Base-by-base conservation (phyloP, 257 asterid genomes). In the Solanum arcanum region DNA sequence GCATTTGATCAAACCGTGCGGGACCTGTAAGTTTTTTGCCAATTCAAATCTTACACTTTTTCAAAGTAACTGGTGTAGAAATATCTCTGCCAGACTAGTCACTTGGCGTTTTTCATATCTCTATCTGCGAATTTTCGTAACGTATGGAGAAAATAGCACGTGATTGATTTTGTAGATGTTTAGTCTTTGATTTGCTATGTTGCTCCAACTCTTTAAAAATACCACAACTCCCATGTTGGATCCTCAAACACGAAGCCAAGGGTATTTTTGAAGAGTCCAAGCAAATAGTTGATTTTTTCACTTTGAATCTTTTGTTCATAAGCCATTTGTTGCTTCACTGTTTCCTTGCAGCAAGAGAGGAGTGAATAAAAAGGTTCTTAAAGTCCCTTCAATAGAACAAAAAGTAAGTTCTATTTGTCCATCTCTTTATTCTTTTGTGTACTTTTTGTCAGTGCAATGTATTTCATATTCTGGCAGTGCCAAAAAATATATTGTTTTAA, bases 311-410 rank as follows among this genome's bases (percentile, higher is more conserved):
- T 41, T 11, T 46, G 27, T 9, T 42, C 13, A 87, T 87, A 82
- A 27, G 68, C n/a, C 69, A 81, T 47, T 81, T 81, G 69, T 81
- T 81, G 85, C 69, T 81, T 72, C 84, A 89, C 60, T 88, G 60
- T 88, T 85, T 78, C 86, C 84, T 86, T 95, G 95, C 96, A 95
- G 98, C 73, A 94, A 94, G 94, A 92, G 98, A 90, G 98, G 88
- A 91, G 98, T 95, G 84, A 95, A 95, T 91, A 95, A 93, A 93
- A 95, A 95, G 86, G 98, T 95, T 87, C 96, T 95, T 59, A 95
- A 95, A 89, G 98, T 95, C 87, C 96, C 98, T 88, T 90, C 98
- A 37, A 91, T 94, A 88, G 98, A 95, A 88, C 98, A 94, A 86
- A 95, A 95, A 95, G 98, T 93, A 88, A 86, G 84, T 85, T 20